Base-by-base conservation (phyloP, 805 yeast genomes). In the Candida sithepensis region DNA sequence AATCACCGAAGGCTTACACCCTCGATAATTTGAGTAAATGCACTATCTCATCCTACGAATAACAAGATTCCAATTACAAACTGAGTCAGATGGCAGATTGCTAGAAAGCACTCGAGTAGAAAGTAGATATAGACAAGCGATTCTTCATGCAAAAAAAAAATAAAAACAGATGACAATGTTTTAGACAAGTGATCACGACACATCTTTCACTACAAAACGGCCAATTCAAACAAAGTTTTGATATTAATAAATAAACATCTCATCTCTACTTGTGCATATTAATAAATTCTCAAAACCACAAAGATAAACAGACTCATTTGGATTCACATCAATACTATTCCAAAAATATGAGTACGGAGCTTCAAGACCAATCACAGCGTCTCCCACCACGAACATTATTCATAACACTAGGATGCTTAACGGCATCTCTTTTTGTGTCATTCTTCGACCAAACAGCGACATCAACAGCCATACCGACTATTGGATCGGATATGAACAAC, bases 401-500 rank as follows among this genome's bases (percentile, higher is more conserved):
- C 30, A 40, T 54, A 14, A 49, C 56, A 20, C 34, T 55, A 20
- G 49, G 47, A 38, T 53, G 57, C 39, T 42, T 55, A 10, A 48
- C 58, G 4, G 45, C 58, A 14, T 52, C 58, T 4, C 33, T 55
- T 34, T 55, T 55, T 47, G 58, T 71, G 4, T 65, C 76, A 4
- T 76, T 76, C 60, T 69, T 74, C 40, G 82, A 77, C 55, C 81
- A 75, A 49, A 71, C 77, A 6, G 73, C 77, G 33, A 68, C 74
- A 26, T 70, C 78, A 1, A 72, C 76, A 4, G 78, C 77, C 0
- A 65, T 77, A n/a, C 70, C 82, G 1, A 54, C 57, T 6, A 78
- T 78, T 39, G 78, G 76, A 8, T 52, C 67, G 19, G 78, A 74
- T 37, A 62, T 78, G 42, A 49, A 73, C 33, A 74, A 79, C 9